Conservation (phyloP, 148 eudicot genomes). For the Chenopodium quinoa region DNA sequence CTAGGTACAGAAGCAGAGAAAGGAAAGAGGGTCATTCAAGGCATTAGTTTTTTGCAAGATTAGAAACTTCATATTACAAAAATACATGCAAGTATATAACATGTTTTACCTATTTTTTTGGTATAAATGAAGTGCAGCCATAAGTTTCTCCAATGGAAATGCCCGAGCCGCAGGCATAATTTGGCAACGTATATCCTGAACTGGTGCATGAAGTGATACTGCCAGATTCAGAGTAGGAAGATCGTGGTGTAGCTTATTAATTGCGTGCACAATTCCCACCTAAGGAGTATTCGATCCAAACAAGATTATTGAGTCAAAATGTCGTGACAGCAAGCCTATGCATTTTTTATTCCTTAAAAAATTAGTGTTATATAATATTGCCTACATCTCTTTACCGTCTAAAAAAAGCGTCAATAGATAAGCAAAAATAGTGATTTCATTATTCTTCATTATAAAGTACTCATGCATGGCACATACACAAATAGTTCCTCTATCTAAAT, state of each 20-base stretch:
- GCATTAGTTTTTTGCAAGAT: slow-evolving; percentile 10
- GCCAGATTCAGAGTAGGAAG: slow-evolving; percentile 84
- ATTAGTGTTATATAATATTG: not conserved
- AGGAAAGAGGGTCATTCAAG: slow-evolving; percentile 5
- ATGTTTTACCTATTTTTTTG: slow-evolving; percentile 65
- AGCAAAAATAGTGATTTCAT: too few relatives aligned
- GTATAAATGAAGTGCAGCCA: slow-evolving; percentile 72
- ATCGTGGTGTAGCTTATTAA: slow-evolving; percentile 73
- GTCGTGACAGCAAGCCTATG: slow-evolving; percentile 6
- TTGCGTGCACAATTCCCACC: slow-evolving; percentile 95
- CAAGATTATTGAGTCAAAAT: slow-evolving; percentile 11
- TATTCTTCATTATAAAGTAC: too few relatives aligned
- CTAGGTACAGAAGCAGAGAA: slow-evolving; percentile 33
- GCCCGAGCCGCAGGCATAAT: slow-evolving; percentile 99
- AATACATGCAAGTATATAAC: too few relatives aligned
- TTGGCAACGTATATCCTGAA: slow-evolving; percentile 95
- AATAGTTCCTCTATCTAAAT: too few relatives aligned
- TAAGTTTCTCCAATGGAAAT: slow-evolving; percentile 86
- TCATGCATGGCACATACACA: too few relatives aligned
- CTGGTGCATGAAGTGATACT: slow-evolving; percentile 96
- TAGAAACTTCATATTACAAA: not conserved
- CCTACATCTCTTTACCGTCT: too few relatives aligned
- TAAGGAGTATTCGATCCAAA: slow-evolving; percentile 27
- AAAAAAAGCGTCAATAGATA: too few relatives aligned
- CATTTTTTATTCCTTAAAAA: not conserved